Evolutionary conservation across 140 eudicot species (phyloP), one percentile per base, ranked within the genome.

Genomic region (Cichorium intybus): DNA sequence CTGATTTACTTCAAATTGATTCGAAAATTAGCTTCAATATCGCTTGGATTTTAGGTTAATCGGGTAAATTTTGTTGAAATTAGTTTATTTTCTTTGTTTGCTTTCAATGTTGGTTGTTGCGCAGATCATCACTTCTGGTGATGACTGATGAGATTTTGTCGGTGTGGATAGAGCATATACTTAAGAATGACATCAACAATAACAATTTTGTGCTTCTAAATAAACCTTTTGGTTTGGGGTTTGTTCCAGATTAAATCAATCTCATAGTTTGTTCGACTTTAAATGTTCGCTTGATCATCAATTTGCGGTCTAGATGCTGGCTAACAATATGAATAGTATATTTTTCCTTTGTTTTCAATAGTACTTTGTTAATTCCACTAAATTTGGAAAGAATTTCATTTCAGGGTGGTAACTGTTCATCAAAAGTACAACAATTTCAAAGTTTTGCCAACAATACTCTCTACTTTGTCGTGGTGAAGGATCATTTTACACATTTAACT

Each of bases 381-480:
- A 51, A 50, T 5, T 12, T 34, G 7, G 53, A 18, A n/a, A 16
- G 26, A 56, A 20, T 45, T 43, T 4, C 14, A 31, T 43, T 15
- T 21, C 57, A 43, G 43, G 60, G 23, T 59, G 75, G 23, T 69
- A 58, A n/a, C 2, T 6, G 10, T 15, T 69, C 75, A 15, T 69
- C 29, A 17, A 50, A 27, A 56, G 54, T 56, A 24, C 52, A 26
- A 27, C 31, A 43, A 24, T 41, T 28, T 14, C 74, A 49, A 26
- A 69, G 6, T 45, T 56, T 12, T 57, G 59, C 21, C 29, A 28
- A 35, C 24, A 18, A 53, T 14, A 24, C 54, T 35, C 59, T 7
- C 15, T 24, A 39, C 49, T 54, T 39, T 65, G 55, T 34, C 63
- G 35, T 37, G 64, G 15, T 54, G 64, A 39, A 12, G 56, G 64